Evolutionary conservation across 108 stramenopile species (phyloP).

Genomic region (Skeletonema tropicum): DNA sequence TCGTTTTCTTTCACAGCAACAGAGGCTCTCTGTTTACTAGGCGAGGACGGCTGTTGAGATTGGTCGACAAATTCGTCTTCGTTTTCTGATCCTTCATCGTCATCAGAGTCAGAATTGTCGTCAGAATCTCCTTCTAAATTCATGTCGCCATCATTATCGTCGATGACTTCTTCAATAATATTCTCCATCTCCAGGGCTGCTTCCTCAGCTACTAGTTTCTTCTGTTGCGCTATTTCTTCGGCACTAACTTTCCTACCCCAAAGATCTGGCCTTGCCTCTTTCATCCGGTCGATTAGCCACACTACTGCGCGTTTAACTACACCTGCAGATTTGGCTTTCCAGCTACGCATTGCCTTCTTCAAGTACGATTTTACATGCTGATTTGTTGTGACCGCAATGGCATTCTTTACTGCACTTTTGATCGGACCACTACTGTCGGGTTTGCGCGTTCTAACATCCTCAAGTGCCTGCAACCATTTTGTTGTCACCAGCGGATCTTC

Average conservation of each 20-base stretch:
- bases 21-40: slow-evolving; percentile 22
- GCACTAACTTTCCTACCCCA: slow-evolving; percentile 45
- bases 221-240: slow-evolving; percentile 51
- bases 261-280: slow-evolving; percentile 82
- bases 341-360: slow-evolving; percentile 71
- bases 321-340: slow-evolving; percentile 62
- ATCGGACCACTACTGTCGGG: slow-evolving; percentile 54
- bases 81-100: slow-evolving; percentile 56
- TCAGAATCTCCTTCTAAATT: slow-evolving; percentile 66
- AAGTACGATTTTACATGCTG: slow-evolving; percentile 73
- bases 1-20: slow-evolving; percentile 54
- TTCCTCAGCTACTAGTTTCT: slow-evolving; percentile 74
- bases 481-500: slow-evolving; percentile 81
- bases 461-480: slow-evolving; percentile 76
- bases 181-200: slow-evolving; percentile 73
- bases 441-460: slow-evolving; percentile 61
- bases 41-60: slow-evolving; percentile 25
- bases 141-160: slow-evolving; percentile 63
- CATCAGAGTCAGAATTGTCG: slow-evolving; percentile 67
- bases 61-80: slow-evolving; percentile 55
- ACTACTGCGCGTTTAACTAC: slow-evolving; percentile 76
- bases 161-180: slow-evolving; percentile 57
- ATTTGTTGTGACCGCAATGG: slow-evolving; percentile 66
- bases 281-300: slow-evolving; percentile 74
- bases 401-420: slow-evolving; percentile 60